Conservation (phyloP, 2,329 filamentous ascomycete genomes). For the Emericellopsis atlantica region DNA sequence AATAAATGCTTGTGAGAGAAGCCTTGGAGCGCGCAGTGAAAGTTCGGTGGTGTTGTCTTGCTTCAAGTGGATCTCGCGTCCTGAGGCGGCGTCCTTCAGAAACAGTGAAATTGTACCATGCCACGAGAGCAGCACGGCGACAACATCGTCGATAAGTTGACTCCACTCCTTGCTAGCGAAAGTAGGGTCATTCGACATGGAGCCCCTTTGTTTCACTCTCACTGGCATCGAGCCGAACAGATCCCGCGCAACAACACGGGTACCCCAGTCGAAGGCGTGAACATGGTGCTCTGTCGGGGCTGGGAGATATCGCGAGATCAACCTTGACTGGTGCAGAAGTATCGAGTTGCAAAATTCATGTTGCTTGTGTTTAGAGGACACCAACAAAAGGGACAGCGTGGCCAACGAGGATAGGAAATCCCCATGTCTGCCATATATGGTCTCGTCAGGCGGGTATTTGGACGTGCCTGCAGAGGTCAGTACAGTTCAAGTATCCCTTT, state of each 20-base stretch:
- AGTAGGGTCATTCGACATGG: slow-evolving; percentile 34
- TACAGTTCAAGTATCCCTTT: neutral
- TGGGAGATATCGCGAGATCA: slow-evolving; percentile 52
- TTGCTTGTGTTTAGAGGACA: slow-evolving; percentile 57
- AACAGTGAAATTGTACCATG: slow-evolving; percentile 39
- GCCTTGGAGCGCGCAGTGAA: slow-evolving; percentile 20
- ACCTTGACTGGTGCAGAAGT: slow-evolving; percentile 55
- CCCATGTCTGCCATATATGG: slow-evolving; percentile 55
- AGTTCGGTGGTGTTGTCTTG: slow-evolving; percentile 9
- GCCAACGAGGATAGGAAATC: slow-evolving; percentile 67
- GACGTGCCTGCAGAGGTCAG: slow-evolving; percentile 55
- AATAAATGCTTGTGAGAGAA: slow-evolving; percentile 56
- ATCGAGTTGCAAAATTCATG: slow-evolving; percentile 52
- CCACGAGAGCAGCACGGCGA: slow-evolving; percentile 62
- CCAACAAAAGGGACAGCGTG: slow-evolving; percentile 60
- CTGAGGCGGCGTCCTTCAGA: slow-evolving; percentile 35
- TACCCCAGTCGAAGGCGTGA: slow-evolving; percentile 51
- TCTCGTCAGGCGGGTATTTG: slow-evolving; percentile 38
- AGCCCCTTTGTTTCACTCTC: slow-evolving; percentile 65
- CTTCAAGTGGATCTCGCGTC: slow-evolving; percentile 24
- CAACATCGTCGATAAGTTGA: slow-evolving; percentile 42
- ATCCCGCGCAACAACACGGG: slow-evolving; percentile 62
- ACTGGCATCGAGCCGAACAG: slow-evolving; percentile 88
- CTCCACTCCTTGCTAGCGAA: slow-evolving; percentile 53
- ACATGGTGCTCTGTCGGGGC: slow-evolving; percentile 45